These are phyloP conservation scores for Fragaria iinumae DNA, from an alignment of 306 rosid genomes.

Conservation along the genomic window DNA sequence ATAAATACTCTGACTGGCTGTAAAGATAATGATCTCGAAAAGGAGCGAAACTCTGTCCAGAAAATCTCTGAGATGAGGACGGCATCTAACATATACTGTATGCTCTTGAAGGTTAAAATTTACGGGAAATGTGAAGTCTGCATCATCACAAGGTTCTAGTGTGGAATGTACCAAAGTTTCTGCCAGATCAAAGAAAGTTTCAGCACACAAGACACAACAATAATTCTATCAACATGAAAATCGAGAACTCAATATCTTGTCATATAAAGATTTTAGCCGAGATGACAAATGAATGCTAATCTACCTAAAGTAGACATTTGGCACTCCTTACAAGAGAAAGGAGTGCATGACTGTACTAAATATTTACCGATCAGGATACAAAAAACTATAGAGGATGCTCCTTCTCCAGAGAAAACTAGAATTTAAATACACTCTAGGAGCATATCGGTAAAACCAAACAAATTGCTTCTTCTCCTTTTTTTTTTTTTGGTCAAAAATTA, in stretches of 20 bases:
- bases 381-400: not conserved
- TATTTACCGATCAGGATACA: not conserved
- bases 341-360: not conserved
- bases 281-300: not conserved
- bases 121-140: slow-evolving; percentile 91
- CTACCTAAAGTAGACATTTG: not conserved
- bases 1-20: slow-evolving; percentile 98
- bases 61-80: slow-evolving; percentile 90
- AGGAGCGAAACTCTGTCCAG: slow-evolving; percentile 69
- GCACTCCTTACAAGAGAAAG: not conserved
- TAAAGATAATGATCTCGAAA: slow-evolving; percentile 92
- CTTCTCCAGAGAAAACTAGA: not conserved
- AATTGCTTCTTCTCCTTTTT: too few relatives aligned
- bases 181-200: slow-evolving; percentile 44
- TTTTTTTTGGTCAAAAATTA: not conserved
- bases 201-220: slow-evolving; percentile 11
- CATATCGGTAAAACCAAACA: not conserved
- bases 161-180: slow-evolving; percentile 98
- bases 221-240: not conserved
- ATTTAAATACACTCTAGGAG: not conserved
- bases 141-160: slow-evolving; percentile 86
- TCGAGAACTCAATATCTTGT: not conserved
- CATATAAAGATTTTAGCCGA: not conserved
- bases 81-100: slow-evolving; percentile 91
- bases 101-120: slow-evolving; percentile 86